A percentile compares a stretch with the other conserved stretches of the same genome.
These are phyloP conservation scores for Rubia tinctorum DNA, from an alignment of 305 asterid genomes.

Conservation along the genomic window DNA sequence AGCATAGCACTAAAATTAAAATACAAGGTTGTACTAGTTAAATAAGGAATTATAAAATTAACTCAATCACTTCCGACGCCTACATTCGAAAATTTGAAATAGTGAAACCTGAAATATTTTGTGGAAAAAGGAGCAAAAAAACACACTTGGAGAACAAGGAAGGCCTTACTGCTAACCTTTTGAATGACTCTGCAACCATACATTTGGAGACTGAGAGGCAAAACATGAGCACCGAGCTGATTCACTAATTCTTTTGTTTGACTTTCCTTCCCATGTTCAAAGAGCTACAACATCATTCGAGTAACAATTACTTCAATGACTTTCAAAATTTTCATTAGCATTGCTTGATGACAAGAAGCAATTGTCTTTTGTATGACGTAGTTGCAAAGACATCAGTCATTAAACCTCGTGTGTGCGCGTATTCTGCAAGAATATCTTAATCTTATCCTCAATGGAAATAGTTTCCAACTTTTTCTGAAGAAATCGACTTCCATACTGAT, in stretches of 20 bases:
- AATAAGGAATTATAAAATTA: no score
- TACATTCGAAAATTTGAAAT: no score
- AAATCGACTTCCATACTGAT: no score
- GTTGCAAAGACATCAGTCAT: slow-evolving; percentile 84
- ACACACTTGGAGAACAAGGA: not conserved
- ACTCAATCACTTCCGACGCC: no score
- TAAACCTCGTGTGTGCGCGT: slow-evolving; percentile 61
- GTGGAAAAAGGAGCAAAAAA: not conserved
- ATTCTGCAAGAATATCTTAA: slow-evolving; percentile 54
- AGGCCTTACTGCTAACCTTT: slow-evolving; percentile 50
- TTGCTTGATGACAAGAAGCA: not conserved
- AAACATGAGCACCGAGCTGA: slow-evolving; percentile 71
- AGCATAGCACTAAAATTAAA: no score
- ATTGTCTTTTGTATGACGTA: slow-evolving; percentile 86
- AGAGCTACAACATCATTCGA: slow-evolving; percentile 46
- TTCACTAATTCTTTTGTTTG: slow-evolving; percentile 70
- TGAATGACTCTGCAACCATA: slow-evolving; percentile 96
- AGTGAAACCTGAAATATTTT: no score
- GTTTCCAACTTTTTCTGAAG: no score
- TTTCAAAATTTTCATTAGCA: slow-evolving; percentile 9
- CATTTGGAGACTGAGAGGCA: slow-evolving; percentile 86
- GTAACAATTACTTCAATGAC: slow-evolving; percentile 8
- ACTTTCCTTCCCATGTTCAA: slow-evolving; percentile 77
- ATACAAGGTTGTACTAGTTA: no score
- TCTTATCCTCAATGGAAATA: slow-evolving; percentile 68